Percentiles rank a stretch among this genome's conserved stretches.
phyloP scores from a whole-genome alignment of 2,329 filamentous ascomycete species.

The Amauroascus niger region DNA sequence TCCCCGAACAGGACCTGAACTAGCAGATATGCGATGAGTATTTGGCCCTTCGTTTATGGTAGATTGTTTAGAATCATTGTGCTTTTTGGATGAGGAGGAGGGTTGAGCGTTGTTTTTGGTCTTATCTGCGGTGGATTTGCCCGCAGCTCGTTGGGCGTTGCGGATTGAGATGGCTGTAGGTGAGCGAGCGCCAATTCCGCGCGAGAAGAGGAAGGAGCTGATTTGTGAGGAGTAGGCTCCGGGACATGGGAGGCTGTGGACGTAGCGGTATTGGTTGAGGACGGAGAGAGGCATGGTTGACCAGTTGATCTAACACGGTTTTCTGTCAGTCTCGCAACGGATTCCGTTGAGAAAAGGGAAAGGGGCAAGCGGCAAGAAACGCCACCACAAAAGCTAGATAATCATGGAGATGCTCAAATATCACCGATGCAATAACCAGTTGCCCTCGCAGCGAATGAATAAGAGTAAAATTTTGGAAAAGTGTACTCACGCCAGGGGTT shows the following conservation, averaged over 20 bases:
- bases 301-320: conserved; percentile 34
- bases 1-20: conserved; percentile 22
- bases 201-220: conserved; percentile 40
- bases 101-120: not conserved
- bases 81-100: conserved; percentile 1
- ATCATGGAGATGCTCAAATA: no score
- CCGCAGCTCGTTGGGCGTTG: conserved; percentile 20
- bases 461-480: not conserved
- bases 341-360: not conserved
- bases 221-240: conserved; percentile 38
- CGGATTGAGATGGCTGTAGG: conserved; percentile 37
- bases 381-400: no score
- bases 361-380: no score
- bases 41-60: not conserved
- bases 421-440: no score
- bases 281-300: conserved; percentile 35
- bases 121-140: not conserved
- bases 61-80: not conserved
- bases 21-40: not conserved
- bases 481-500: conserved; percentile 27
- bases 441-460: not conserved
- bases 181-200: conserved; percentile 37
- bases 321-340: not conserved
- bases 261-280: conserved; percentile 42
- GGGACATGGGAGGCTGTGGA: conserved; percentile 38